A percentile compares a stretch with the other conserved stretches of the same genome.
These are phyloP conservation scores for Musa schizocarpa DNA, from an alignment of 176 grass and related monocot genomes.

Conservation along the genomic window DNA sequence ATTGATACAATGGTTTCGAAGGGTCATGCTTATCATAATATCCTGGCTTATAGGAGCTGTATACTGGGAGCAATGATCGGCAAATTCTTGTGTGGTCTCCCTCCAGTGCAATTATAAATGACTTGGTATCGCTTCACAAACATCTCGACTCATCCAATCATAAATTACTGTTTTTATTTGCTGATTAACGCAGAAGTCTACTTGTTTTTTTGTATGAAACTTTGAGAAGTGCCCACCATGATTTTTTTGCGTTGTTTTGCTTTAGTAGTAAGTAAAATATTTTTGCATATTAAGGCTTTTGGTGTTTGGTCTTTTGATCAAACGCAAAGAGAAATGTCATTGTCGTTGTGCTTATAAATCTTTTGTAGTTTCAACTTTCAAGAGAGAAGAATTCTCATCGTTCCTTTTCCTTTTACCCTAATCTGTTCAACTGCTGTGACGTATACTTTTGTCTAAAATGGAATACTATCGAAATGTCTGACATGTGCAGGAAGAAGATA, in stretches of 20 bases:
- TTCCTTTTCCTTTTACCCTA: neutral
- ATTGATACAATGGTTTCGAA: neutral
- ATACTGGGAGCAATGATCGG: conserved; percentile 91
- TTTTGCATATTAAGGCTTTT: neutral
- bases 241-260: neutral
- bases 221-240: too few species aligned
- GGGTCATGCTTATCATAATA: conserved; percentile 4
- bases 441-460: neutral
- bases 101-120: conserved; percentile 40
- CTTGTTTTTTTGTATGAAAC: neutral
- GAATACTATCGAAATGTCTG: neutral
- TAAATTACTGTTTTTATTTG: neutral
- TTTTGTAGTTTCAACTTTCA: neutral
- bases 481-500: conserved; percentile 45
- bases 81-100: conserved; percentile 98
- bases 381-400: neutral
- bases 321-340: neutral
- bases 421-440: neutral
- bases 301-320: neutral
- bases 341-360: neutral
- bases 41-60: conserved; percentile 58
- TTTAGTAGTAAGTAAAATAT: neutral
- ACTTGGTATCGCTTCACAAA: conserved; percentile 42
- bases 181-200: neutral
- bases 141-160: neutral